Percentiles rank a stretch among this genome's conserved stretches.
Evolutionary conservation across 2,329 filamentous ascomycete genomes (phyloP).

Genomic region (Helotiales sp.): DNA sequence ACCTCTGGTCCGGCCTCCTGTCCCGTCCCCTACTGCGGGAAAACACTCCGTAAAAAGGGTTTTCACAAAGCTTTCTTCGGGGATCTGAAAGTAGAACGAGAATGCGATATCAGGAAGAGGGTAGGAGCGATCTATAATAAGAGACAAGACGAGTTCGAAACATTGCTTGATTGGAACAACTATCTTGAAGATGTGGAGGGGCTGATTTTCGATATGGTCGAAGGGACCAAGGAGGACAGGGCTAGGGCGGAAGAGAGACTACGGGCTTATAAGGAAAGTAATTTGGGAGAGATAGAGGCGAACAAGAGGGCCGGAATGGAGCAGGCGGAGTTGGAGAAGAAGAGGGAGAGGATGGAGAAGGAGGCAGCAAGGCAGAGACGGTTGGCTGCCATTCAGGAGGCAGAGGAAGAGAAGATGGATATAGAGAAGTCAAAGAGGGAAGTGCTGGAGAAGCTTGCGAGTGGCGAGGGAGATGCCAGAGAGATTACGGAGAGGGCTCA

Average conservation of each 20-base stretch:
- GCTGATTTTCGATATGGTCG: conserved; percentile 84
- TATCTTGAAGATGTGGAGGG: conserved; percentile 93
- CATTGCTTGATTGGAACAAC: conserved; percentile 81
- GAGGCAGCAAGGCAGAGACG: conserved; percentile 66
- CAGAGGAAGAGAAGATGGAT: conserved; percentile 67
- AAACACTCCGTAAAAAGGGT: conserved; percentile 79
- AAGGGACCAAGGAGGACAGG: conserved; percentile 59
- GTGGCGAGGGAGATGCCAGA: conserved; percentile 59
- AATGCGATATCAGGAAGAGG: conserved; percentile 85
- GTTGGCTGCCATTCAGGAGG: conserved; percentile 63
- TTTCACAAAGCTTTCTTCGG: conserved; percentile 90
- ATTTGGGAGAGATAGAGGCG: conserved; percentile 67
- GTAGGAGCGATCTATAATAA: conserved; percentile 85
- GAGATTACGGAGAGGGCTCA: conserved; percentile 55
- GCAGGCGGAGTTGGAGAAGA: conserved; percentile 52
- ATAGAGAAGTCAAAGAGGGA: conserved; percentile 64
- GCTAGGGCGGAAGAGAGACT: conserved; percentile 51
- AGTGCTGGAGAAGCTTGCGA: conserved; percentile 69
- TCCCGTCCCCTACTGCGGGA: conserved; percentile 83
- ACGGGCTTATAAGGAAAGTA: conserved; percentile 70
- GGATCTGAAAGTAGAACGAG: conserved; percentile 83
- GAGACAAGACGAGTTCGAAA: conserved; percentile 87
- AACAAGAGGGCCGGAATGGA: conserved; percentile 56
- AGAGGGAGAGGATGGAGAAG: conserved; percentile 62
- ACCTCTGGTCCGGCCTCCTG: conserved; percentile 88